Percentiles rank a stretch among this genome's conserved stretches.
Conservation (phyloP, 2,329 filamentous ascomycete genomes). For the Talaromyces sp. region DNA sequence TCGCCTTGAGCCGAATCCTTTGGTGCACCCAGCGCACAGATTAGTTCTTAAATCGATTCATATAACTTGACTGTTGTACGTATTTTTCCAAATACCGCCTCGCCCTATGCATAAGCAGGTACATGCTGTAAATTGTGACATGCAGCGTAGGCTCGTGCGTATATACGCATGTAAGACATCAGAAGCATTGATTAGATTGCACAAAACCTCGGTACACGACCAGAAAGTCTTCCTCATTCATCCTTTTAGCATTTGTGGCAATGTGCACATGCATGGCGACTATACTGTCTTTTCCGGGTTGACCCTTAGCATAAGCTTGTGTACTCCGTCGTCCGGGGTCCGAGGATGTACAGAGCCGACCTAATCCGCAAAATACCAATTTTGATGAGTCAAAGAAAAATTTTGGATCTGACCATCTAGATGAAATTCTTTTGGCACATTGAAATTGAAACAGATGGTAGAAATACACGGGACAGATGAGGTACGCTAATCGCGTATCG, state of each 20-base stretch:
- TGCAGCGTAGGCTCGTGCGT: neutral
- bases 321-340: neutral
- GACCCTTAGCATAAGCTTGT: neutral
- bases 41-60: neutral
- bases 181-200: neutral
- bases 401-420: too few species aligned
- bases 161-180: neutral
- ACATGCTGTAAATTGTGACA: neutral
- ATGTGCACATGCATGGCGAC: neutral
- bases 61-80: neutral
- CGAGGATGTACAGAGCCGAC: slow-evolving; percentile 1
- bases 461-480: neutral
- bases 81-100: neutral
- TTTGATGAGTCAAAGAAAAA: neutral
- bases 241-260: neutral
- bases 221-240: neutral
- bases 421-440: neutral
- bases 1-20: neutral
- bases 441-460: neutral
- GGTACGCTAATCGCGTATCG: neutral
- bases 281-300: neutral
- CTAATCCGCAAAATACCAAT: neutral
- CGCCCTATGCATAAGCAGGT: neutral
- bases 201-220: neutral
- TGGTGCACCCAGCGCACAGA: neutral